A percentile compares a stretch with the other conserved stretches of the same genome.
Evolutionary conservation across 495 filamentous ascomycete genomes (phyloP).

Genomic region (Penicillium desertorum): DNA sequence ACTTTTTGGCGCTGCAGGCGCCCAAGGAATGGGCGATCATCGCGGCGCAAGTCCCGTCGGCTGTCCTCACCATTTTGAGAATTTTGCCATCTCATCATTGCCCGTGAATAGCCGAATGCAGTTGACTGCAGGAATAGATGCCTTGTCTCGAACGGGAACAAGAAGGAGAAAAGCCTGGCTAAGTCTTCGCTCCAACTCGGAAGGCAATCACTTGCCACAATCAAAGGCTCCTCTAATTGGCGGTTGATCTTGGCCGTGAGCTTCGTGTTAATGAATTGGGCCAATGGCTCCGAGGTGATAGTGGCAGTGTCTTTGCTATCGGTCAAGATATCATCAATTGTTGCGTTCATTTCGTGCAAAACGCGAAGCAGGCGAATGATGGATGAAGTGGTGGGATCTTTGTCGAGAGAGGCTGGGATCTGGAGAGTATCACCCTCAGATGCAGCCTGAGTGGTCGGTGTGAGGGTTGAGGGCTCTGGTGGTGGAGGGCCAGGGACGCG

Average conservation of each 20-base stretch:
- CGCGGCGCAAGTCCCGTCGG: constrained; percentile 76
- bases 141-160: constrained; percentile 98
- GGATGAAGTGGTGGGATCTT: constrained; percentile 76
- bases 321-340: constrained; percentile 93
- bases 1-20: constrained; percentile 96
- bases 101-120: constrained; percentile 95
- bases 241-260: constrained; percentile 98
- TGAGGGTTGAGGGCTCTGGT: constrained; percentile 68
- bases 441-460: constrained; percentile 48
- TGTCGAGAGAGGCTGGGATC: constrained; percentile 80
- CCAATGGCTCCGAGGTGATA: constrained; percentile 78
- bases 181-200: constrained; percentile 97
- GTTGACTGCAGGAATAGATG: constrained; percentile 98
- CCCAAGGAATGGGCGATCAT: constrained; percentile 90
- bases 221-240: constrained; percentile 95
- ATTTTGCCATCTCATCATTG: constrained; percentile 97
- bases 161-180: constrained; percentile 91
- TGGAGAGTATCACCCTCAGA: constrained; percentile 49
- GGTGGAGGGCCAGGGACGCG: constrained; percentile 86
- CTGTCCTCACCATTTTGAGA: constrained; percentile 76
- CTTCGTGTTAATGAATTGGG: constrained; percentile 98
- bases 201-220: constrained; percentile 95
- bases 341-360: constrained; percentile 89
- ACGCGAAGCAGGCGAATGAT: constrained; percentile 89
- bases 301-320: constrained; percentile 71